Conservation (phyloP, 257 asterid species). For the Solanum lignicaule region DNA sequence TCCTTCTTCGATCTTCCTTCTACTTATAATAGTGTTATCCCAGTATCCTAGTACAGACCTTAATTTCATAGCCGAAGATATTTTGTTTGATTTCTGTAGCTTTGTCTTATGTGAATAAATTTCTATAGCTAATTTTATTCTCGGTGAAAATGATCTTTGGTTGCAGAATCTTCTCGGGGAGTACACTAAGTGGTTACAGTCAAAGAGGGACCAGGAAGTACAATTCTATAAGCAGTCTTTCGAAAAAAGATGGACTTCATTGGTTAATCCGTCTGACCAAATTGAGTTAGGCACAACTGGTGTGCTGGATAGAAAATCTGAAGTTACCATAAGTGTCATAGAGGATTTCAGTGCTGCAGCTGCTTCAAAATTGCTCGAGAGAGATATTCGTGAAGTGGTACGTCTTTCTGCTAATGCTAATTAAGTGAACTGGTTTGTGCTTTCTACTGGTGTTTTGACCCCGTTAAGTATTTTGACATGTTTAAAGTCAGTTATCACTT, state of each 20-base stretch:
- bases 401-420: slow-evolving; percentile 10
- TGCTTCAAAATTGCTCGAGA: slow-evolving; percentile 86
- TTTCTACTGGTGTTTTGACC: neutral
- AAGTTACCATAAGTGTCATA: slow-evolving; percentile 39
- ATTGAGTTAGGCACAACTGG: slow-evolving; percentile 36
- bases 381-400: slow-evolving; percentile 92
- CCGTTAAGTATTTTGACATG: neutral
- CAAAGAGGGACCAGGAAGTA: slow-evolving; percentile 57
- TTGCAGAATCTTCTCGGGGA: slow-evolving; percentile 65
- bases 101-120: neutral
- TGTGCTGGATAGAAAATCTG: slow-evolving; percentile 44
- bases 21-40: neutral
- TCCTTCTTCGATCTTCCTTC: neutral
- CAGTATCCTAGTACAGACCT: neutral
- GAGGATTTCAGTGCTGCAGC: slow-evolving; percentile 75
- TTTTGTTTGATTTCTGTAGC: neutral
- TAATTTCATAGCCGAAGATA: neutral
- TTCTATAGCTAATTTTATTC: neutral
- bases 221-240: slow-evolving; percentile 54
- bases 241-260: slow-evolving; percentile 65
- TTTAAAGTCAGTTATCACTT: neutral
- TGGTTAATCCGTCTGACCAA: slow-evolving; percentile 27
- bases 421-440: neutral
- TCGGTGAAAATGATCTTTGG: neutral
- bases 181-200: slow-evolving; percentile 65